Conservation (phyloP, 2,329 filamentous ascomycete genomes). For the Penicillium sp. region DNA sequence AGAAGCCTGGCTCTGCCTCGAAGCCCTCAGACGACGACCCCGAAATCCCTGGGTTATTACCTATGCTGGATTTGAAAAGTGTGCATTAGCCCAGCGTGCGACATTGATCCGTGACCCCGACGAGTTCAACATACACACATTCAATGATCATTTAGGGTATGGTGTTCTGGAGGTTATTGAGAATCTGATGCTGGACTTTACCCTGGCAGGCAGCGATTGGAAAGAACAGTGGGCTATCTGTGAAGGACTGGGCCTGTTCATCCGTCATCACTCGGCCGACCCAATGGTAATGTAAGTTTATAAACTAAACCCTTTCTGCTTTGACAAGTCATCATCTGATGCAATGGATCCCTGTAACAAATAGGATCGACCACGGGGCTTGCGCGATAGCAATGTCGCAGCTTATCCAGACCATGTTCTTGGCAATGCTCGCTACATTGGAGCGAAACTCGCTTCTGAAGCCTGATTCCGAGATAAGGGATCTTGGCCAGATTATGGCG, state of each 20-base stretch:
- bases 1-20: neutral
- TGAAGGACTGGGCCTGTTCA: constrained; percentile 41
- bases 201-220: constrained; percentile 40
- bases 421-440: constrained; percentile 46
- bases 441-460: constrained; percentile 38
- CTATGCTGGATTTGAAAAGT: neutral
- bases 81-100: neutral
- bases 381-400: neutral
- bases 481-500: constrained; percentile 45
- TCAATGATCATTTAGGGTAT: constrained; percentile 48
- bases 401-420: constrained; percentile 31
- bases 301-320: too few species aligned
- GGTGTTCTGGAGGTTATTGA: constrained; percentile 50
- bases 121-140: constrained; percentile 48
- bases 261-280: constrained; percentile 20
- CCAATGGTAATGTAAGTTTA: constrained; percentile 27
- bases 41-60: neutral
- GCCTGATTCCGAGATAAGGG: constrained; percentile 41
- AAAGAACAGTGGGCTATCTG: constrained; percentile 49
- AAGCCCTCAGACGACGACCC: neutral
- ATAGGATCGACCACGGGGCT: constrained; percentile 18
- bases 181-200: constrained; percentile 49
- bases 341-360: too few species aligned
- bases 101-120: constrained; percentile 30
- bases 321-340: too few species aligned